Evolutionary conservation across 441 rosid species (phyloP), one percentile per base, ranked within the genome.

Genomic region (Arabidopsis hybrid): DNA sequence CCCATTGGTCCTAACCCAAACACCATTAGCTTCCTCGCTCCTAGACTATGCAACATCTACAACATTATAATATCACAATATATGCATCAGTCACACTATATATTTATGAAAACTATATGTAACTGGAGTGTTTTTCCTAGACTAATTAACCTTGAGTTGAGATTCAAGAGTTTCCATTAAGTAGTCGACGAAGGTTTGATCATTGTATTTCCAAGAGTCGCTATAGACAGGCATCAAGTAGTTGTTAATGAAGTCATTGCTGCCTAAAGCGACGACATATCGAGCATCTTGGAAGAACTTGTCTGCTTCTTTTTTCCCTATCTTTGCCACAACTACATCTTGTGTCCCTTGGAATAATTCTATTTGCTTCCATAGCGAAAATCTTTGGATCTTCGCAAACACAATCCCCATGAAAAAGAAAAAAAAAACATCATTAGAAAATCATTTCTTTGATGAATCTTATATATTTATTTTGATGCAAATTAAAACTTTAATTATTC

Each of bases 241-340:
- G 76, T 94, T 94, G 86, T 94, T 94, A 14, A 94, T 94, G 89
- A 92, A 94, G 89, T 94, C 99, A 69, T 94, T 94, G 82, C 99
- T 94, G 32, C 99, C 99, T 45, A 94, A 75, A 38, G 99, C 97
- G 53, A 90, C 95, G 69, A 94, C 99, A 56, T 89, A 92, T 47
- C 78, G 66, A 3, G 86, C 85, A 21, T 83, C 81, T 78, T 84
- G 80, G 71, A 94, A 90, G 86, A 94, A 94, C 18, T 85, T 80
- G 0, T 81, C 74, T 7, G 91, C 78, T 60, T 66, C 85, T 58
- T 82, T 29, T 16, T 80, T 68, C 9, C 95, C 92, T 14, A 89
- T 73, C 81, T 86, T 85, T 72, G 67, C 78, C n/a, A 66, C 76
- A 10, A 90, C 85, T 58, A 88, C 65, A 21, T 74, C 78, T 49